Conservation (phyloP, 1,139 yeast genomes). For the Debaryomycetaceae sp. region DNA sequence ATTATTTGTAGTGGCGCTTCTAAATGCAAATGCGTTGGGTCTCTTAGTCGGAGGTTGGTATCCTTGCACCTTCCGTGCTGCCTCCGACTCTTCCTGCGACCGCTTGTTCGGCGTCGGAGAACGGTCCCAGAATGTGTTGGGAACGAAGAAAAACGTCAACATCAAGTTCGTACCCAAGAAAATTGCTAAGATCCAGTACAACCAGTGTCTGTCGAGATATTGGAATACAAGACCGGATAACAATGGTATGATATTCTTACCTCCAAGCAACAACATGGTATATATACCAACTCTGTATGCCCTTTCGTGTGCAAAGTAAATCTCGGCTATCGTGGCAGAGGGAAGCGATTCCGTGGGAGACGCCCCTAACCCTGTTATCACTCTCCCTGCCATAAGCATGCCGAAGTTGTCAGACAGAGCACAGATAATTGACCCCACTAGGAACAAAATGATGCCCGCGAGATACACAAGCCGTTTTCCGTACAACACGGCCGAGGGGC, state of each 20-base stretch:
- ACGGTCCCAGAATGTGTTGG: slow-evolving; percentile 66
- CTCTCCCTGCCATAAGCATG: slow-evolving; percentile 54
- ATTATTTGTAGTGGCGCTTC: slow-evolving; percentile 15
- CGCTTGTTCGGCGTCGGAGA: slow-evolving; percentile 49
- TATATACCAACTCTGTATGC: slow-evolving; percentile 63
- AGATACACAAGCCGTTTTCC: slow-evolving; percentile 60
- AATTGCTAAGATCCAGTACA: slow-evolving; percentile 57
- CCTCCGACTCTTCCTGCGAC: slow-evolving; percentile 46
- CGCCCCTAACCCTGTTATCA: slow-evolving; percentile 56
- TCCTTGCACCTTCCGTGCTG: slow-evolving; percentile 40
- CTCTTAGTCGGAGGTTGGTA: slow-evolving; percentile 26
- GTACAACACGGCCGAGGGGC: slow-evolving; percentile 56
- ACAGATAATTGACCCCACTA: slow-evolving; percentile 55
- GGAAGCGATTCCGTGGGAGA: slow-evolving; percentile 64
- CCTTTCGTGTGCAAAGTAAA: slow-evolving; percentile 62
- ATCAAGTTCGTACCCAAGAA: slow-evolving; percentile 47
- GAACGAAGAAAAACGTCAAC: slow-evolving; percentile 52
- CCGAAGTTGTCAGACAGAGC: slow-evolving; percentile 49
- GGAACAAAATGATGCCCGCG: slow-evolving; percentile 44
- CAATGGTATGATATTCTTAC: slow-evolving; percentile 58
- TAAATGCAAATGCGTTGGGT: slow-evolving; percentile 34
- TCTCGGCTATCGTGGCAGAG: slow-evolving; percentile 59
- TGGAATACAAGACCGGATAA: slow-evolving; percentile 53
- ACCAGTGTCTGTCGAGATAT: slow-evolving; percentile 54
- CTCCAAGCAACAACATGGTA: slow-evolving; percentile 59